Conservation (phyloP, 345 rosid genomes). For the Theobroma cacao region DNA sequence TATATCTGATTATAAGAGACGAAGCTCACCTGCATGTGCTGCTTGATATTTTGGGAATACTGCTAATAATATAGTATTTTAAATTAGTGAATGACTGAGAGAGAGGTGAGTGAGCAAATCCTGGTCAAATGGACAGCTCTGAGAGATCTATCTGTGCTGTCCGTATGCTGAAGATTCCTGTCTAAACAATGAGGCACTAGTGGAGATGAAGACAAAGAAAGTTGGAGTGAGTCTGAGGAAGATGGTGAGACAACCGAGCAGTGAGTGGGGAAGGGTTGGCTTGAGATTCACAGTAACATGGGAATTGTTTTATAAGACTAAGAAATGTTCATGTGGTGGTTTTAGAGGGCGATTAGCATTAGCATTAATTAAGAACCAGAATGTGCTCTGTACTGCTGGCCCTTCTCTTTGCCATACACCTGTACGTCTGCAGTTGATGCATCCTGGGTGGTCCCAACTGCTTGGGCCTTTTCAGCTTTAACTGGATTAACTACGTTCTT, state of each 20-base stretch:
- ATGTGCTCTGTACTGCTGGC: constrained; percentile 32
- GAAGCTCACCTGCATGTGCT: constrained; percentile 66
- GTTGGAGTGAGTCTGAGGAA: constrained; percentile 34
- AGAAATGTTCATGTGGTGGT: constrained; percentile 40
- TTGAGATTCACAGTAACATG: constrained; percentile 38
- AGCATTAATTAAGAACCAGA: constrained; percentile 7
- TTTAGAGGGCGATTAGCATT: constrained; percentile 2
- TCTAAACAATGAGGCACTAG: constrained; percentile 23
- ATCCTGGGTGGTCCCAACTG: constrained; percentile 6
- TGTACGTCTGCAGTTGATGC: constrained; percentile 1
- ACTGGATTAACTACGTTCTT: neutral
- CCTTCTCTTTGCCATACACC: constrained; percentile 33
- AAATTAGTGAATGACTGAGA: neutral
- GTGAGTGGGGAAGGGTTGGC: constrained; percentile 36
- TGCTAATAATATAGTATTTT: neutral
- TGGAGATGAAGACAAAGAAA: constrained; percentile 53
- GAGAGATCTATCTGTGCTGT: constrained; percentile 58
- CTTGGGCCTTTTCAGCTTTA: neutral
- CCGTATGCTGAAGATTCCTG: constrained; percentile 41
- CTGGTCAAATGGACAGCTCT: constrained; percentile 56
- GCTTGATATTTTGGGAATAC: constrained; percentile 17
- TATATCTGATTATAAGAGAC: neutral
- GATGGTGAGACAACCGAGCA: constrained; percentile 41
- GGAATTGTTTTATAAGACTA: constrained; percentile 19
- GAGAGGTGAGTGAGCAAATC: neutral